These are phyloP conservation scores for Backusella tuberculispora DNA, from an alignment of 192 early-diverging fungal genomes.

Conservation along the genomic window DNA sequence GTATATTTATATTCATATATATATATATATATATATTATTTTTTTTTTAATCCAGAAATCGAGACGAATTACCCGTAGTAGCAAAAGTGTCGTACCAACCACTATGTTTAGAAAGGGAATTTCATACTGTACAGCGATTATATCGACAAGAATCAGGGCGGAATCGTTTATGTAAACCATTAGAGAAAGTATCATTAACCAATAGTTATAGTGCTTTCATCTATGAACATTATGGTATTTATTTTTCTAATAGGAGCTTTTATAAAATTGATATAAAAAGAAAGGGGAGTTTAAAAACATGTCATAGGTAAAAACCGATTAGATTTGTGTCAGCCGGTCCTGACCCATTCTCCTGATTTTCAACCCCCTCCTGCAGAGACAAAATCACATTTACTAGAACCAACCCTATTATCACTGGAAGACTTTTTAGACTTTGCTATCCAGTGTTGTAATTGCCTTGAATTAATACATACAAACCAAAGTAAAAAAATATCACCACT, in stretches of 20 bases:
- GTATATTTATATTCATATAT: no score
- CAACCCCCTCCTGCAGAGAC: not conserved
- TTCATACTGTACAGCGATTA: slow-evolving; percentile 30
- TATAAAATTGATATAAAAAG: slow-evolving; percentile 8
- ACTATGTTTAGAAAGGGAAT: slow-evolving; percentile 34
- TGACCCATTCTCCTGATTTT: slow-evolving; percentile 7
- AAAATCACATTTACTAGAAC: not conserved
- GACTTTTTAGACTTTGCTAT: slow-evolving; percentile 38
- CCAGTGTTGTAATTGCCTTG: slow-evolving; percentile 38
- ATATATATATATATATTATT: not conserved
- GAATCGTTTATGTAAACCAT: slow-evolving; percentile 18
- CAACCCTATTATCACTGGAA: not conserved
- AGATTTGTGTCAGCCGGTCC: slow-evolving; percentile 8
- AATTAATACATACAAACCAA: slow-evolving; percentile 35
- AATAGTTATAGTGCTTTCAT: slow-evolving; percentile 29
- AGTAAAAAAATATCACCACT: no score
- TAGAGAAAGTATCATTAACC: slow-evolving; percentile 26
- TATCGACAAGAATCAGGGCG: slow-evolving; percentile 9
- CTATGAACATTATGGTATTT: slow-evolving; percentile 27
- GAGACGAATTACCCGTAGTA: slow-evolving; percentile 34
- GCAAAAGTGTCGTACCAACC: slow-evolving; percentile 35
- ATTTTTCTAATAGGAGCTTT: not conserved
- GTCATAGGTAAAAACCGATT: slow-evolving; percentile 15
- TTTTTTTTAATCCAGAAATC: slow-evolving; percentile 12
- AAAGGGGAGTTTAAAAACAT: slow-evolving; percentile 8